phyloP scores from a whole-genome alignment of 306 rosid genomes.

The Vicia sativa region DNA sequence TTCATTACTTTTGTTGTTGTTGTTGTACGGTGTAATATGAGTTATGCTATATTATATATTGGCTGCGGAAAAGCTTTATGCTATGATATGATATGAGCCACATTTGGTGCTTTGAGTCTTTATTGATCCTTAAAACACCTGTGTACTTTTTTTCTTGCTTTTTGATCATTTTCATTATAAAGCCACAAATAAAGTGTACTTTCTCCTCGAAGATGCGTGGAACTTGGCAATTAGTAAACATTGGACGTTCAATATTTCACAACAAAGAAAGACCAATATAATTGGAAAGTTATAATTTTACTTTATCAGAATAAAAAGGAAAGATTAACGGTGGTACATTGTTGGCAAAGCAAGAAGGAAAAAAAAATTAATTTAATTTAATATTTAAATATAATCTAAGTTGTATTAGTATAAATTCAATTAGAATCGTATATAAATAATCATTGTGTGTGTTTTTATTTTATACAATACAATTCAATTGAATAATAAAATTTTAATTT shows the following conservation, averaged over 20 bases:
- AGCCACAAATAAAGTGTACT: neutral
- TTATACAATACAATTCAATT: no score
- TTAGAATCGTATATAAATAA: no score
- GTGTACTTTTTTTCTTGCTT: conserved; percentile 6
- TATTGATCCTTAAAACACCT: neutral
- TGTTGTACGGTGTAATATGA: conserved; percentile 10
- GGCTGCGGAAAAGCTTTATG: neutral
- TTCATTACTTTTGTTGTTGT: conserved; percentile 20
- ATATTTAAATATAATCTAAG: no score
- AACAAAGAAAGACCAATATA: neutral
- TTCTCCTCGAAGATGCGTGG: conserved; percentile 14
- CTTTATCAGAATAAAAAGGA: neutral
- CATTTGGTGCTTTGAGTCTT: neutral
- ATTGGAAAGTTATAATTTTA: neutral
- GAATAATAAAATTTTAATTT: no score
- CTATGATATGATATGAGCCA: neutral
- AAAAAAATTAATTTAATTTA: no score
- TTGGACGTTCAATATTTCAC: conserved; percentile 10
- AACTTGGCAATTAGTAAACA: conserved; percentile 4
- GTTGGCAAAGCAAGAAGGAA: no score
- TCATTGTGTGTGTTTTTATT: no score
- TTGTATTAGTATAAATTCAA: no score
- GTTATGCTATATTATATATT: conserved; percentile 10
- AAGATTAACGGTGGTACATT: no score
- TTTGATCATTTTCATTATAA: conserved; percentile 6